Conservation (phyloP, 345 rosid genomes). For the Dimocarpus longan region DNA sequence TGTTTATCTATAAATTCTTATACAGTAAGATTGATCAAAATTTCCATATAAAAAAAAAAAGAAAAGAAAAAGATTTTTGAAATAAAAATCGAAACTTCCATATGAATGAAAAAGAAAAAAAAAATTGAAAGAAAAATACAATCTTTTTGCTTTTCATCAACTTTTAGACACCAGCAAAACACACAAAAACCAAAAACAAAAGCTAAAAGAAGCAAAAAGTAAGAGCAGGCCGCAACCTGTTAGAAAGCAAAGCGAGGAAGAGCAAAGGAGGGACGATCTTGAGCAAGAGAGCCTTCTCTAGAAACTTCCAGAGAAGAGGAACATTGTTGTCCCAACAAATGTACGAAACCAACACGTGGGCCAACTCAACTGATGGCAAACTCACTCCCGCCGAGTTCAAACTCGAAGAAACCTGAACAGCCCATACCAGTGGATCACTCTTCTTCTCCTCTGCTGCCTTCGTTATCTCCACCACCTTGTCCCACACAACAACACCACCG, state of each 20-base stretch:
- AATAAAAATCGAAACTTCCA: not conserved
- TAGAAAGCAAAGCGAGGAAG: constrained; percentile 76
- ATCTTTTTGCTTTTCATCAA: not conserved
- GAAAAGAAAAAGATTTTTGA: not conserved
- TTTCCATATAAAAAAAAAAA: not conserved
- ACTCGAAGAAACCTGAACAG: constrained; percentile 59
- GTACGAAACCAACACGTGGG: constrained; percentile 68
- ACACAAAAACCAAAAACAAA: not conserved
- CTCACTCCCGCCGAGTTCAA: constrained; percentile 56
- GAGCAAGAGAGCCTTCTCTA: constrained; percentile 70
- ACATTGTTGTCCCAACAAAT: constrained; percentile 88
- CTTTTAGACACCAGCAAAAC: not conserved
- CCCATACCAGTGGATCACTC: constrained; percentile 76
- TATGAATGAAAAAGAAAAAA: not conserved
- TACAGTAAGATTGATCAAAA: not conserved
- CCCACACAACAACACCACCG: constrained; percentile 48
- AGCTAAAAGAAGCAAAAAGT: not conserved
- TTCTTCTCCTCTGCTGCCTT: constrained; percentile 63
- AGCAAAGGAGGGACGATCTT: constrained; percentile 79
- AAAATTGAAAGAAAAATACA: not conserved
- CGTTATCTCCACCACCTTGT: constrained; percentile 62
- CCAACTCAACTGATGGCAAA: constrained; percentile 75
- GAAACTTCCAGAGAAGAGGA: constrained; percentile 86
- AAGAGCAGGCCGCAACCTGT: constrained; percentile 40
- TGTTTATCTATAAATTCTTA: not conserved